Percentiles rank a stretch among this genome's conserved stretches.
Conservation (phyloP, 768 basidiomycete species). For the Termitomyces sp. region DNA sequence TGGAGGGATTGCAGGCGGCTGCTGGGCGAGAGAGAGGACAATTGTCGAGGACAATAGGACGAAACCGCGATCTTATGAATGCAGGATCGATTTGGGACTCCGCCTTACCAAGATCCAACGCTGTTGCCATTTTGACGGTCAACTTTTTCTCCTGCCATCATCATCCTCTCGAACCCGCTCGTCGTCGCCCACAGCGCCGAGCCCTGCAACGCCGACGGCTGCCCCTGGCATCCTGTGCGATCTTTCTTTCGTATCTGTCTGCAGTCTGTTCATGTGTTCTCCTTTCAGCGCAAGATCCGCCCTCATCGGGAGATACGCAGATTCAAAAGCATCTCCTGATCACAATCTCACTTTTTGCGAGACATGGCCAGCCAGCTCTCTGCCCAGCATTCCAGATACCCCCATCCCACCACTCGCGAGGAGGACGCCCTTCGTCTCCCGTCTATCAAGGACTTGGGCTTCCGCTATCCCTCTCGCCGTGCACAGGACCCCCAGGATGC, state of each 20-base stretch:
- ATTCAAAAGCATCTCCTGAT: conserved; percentile 45
- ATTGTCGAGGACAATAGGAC: conserved; percentile 7
- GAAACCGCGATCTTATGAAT: conserved; percentile 27
- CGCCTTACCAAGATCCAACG: conserved; percentile 33
- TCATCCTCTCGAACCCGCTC: conserved; percentile 12
- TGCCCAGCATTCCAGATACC: conserved; percentile 37
- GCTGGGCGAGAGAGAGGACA: too few species aligned
- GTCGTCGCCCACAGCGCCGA: conserved; percentile 5
- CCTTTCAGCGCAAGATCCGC: conserved; percentile 46
- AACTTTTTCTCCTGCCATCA: conserved; percentile 18
- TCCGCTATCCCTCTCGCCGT: conserved; percentile 36
- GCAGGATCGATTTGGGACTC: conserved; percentile 29
- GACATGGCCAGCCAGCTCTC: conserved; percentile 46
- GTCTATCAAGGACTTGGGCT: conserved; percentile 73
- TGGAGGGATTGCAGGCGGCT: too few species aligned
- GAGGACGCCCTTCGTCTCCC: conserved; percentile 53
- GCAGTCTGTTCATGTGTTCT: conserved; percentile 21
- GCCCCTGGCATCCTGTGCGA: conserved; percentile 11
- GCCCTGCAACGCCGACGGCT: conserved; percentile 11
- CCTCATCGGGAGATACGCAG: conserved; percentile 67
- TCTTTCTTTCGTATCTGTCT: conserved; percentile 9
- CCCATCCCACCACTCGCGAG: conserved; percentile 36
- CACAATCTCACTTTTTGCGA: conserved; percentile 45
- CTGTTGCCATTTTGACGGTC: conserved; percentile 21
- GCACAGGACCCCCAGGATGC: conserved; percentile 31